Base-by-base conservation (phyloP, 805 yeast genomes). In the Suhomyces sp. region DNA sequence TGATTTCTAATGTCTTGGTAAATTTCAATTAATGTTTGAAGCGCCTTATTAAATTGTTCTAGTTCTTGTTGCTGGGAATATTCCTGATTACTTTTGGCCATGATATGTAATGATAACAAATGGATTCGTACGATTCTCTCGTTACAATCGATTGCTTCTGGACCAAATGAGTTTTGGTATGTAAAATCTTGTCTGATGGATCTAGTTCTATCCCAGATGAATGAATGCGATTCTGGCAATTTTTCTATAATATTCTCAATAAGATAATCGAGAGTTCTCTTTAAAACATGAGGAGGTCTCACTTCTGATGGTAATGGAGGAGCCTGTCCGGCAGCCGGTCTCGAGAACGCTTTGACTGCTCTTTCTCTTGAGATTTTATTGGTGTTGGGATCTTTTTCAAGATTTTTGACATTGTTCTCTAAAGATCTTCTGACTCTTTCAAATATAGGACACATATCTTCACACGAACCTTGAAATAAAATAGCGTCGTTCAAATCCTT, bases 281-380 rank as follows among this genome's bases (percentile, higher is more conserved):
- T 72, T 26, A 93, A 61, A 1, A 90, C 68, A 36, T 72, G 74
- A 0, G 99, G 98, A 1, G 98, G 96, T 42, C 99, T 72, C 3
- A 93, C 99, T 56, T 93, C 98, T 1, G 97, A 88, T 0, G 98
- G 99, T 39, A 93, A 65, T 3, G 98, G 95, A 2, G 97, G 98
- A 1, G 96, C 95, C 48, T 93, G 96, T 5, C 98, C 98, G 0
- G 98, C 97, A 12, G 95, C 96, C 0, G 99, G 97, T 48, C 99
- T 71, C 15, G 95, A 84, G 54, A 93, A 93, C 2, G 96, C 95
- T 60, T 93, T 93, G 5, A 93, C 76, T 0, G 97, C 96, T 28
- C 69, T 65, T 0, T 52, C 51, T 19, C 75, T 56, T 0, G 86
- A 71, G 5, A 88, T 82, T 42, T 65, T 72, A 3, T 77, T 69